Evolutionary conservation across 176 grass and related monocot species (phyloP).

Genomic region (Carex pumila): DNA sequence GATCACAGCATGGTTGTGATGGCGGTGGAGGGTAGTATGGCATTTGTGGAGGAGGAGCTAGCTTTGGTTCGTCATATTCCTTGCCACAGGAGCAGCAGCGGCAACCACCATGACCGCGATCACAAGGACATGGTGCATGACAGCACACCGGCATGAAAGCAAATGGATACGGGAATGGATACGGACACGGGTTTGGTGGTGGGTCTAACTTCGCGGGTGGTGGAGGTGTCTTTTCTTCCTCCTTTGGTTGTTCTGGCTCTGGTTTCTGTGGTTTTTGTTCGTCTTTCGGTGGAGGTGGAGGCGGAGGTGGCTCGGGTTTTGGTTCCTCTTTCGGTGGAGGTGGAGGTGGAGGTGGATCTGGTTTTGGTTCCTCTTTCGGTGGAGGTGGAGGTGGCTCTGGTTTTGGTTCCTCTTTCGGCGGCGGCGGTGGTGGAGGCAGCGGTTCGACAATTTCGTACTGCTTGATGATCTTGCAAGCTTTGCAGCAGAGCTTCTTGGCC

Average conservation of each 20-base stretch:
- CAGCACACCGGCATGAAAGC: conserved; percentile 50
- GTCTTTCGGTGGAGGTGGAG: neutral
- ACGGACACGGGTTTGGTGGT: conserved; percentile 28
- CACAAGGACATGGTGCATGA: conserved; percentile 33
- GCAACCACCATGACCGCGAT: conserved; percentile 49
- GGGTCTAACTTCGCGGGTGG: neutral
- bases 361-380: neutral
- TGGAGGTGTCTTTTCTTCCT: neutral
- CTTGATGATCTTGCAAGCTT: conserved; percentile 89
- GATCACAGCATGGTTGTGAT: conserved; percentile 27
- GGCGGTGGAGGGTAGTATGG: conserved; percentile 9
- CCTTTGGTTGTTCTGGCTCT: neutral
- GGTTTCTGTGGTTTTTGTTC: neutral
- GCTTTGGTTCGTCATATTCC: conserved; percentile 2
- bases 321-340: neutral
- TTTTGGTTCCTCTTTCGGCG: neutral
- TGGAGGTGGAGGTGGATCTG: neutral
- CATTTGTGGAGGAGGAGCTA: conserved; percentile 1
- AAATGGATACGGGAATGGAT: conserved; percentile 49
- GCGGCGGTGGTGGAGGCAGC: conserved; percentile 26
- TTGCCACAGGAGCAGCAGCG: conserved; percentile 86
- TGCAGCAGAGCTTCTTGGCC: conserved; percentile 70
- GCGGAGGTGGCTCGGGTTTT: neutral
- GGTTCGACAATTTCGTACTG: conserved; percentile 61
- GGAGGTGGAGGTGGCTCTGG: neutral